Evolutionary conservation across 225 moss, liverwort and hornwort species (phyloP).

Genomic region (Pseudoscleropodium purum): DNA sequence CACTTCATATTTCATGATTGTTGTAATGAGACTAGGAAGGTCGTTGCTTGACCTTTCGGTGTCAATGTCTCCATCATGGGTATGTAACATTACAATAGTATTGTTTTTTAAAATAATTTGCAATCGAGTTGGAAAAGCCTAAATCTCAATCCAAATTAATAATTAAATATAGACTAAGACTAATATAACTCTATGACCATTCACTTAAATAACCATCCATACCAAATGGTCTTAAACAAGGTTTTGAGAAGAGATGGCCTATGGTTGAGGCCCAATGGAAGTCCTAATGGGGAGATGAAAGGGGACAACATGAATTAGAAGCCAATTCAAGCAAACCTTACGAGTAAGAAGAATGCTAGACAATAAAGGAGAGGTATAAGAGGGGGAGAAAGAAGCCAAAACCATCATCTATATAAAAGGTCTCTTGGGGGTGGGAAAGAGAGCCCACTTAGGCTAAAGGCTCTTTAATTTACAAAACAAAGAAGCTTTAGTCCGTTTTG

Average conservation of each 20-base stretch:
- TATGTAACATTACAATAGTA: no score
- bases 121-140: no score
- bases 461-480: neutral
- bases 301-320: accelerated
- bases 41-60: no score
- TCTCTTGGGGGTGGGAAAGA: accelerated
- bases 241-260: accelerated
- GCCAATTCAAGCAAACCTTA: accelerated
- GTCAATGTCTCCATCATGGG: no score
- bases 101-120: no score
- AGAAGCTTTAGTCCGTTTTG: accelerated
- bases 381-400: accelerated
- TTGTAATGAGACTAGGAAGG: no score
- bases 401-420: neutral
- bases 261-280: neutral
- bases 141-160: no score
- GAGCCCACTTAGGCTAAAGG: neutral
- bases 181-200: no score
- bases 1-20: no score
- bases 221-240: neutral
- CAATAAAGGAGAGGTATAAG: no score
- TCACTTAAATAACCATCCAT: no score
- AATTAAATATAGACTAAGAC: no score
- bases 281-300: neutral
- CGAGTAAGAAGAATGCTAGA: neutral